A percentile compares a stretch with the other conserved stretches of the same genome.
These are phyloP conservation scores for Ilex paraguariensis DNA, from an alignment of 305 asterid genomes.

Conservation along the genomic window DNA sequence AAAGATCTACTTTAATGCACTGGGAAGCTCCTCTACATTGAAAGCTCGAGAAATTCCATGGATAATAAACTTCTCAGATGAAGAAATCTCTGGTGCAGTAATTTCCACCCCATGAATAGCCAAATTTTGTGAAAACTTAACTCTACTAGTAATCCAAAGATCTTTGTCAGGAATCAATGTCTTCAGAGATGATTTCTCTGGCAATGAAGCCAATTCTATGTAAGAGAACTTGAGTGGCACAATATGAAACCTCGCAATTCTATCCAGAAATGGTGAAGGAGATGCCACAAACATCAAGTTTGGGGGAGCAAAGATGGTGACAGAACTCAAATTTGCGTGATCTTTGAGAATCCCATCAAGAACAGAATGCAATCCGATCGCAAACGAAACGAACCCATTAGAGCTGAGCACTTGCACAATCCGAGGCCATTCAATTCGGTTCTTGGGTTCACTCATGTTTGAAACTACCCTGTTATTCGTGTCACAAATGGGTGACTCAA, in stretches of 20 bases:
- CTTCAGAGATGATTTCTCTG: conserved; percentile 22
- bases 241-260: conserved; percentile 54
- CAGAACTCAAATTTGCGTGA: conserved; percentile 30
- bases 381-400: conserved; percentile 46
- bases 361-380: conserved; percentile 56
- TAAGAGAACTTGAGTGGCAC: conserved; percentile 33
- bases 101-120: conserved; percentile 45
- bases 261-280: conserved; percentile 46
- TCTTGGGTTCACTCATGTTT: neutral
- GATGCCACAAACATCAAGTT: conserved; percentile 41
- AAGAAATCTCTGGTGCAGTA: conserved; percentile 33
- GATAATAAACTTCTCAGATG: conserved; percentile 26
- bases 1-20: neutral
- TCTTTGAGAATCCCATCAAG: conserved; percentile 44
- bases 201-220: conserved; percentile 30
- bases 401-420: neutral
- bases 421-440: neutral
- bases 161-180: conserved; percentile 35
- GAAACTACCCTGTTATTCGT: conserved; percentile 4
- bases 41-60: conserved; percentile 58
- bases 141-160: conserved; percentile 18
- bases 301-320: conserved; percentile 63
- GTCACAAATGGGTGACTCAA: conserved; percentile 27
- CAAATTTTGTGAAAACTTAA: conserved; percentile 17
- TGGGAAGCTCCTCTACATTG: conserved; percentile 25